Conservation (phyloP, 805 yeast genomes). For the Myxozyma nipponensis region DNA sequence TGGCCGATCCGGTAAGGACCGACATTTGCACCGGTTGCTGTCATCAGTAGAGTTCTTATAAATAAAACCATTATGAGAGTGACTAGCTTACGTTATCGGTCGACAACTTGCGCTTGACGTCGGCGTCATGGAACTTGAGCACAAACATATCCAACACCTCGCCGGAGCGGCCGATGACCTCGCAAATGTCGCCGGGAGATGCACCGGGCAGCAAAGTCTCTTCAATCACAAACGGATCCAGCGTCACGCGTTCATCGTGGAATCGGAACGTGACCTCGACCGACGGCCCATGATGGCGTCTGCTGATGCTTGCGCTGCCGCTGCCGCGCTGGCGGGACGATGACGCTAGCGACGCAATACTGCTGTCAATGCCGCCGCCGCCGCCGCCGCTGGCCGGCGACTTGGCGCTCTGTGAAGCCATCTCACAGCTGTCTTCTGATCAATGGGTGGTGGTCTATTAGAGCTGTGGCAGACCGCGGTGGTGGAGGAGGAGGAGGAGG, state of each 20-base stretch:
- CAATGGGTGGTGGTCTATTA: too few relatives aligned
- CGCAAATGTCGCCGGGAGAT: conserved; percentile 63
- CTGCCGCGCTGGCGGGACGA: neutral
- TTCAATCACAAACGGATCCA: conserved; percentile 57
- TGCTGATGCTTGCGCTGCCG: too few relatives aligned
- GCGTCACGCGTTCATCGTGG: conserved; percentile 60
- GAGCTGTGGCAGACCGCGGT: too few relatives aligned
- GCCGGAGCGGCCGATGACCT: conserved; percentile 34
- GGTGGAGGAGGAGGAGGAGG: too few relatives aligned
- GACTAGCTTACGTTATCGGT: conserved; percentile 7
- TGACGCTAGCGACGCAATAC: neutral
- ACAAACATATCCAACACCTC: conserved; percentile 17
- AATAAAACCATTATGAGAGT: neutral
- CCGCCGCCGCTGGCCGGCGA: too few relatives aligned
- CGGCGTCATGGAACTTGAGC: conserved; percentile 13
- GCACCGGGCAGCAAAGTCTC: conserved; percentile 53
- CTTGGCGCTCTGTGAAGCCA: too few relatives aligned
- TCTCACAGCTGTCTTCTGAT: too few relatives aligned
- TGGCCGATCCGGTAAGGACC: conserved; percentile 20
- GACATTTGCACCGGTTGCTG: conserved; percentile 20
- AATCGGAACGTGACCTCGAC: conserved; percentile 32
- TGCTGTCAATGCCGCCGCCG: too few relatives aligned
- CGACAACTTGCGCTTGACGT: conserved; percentile 15
- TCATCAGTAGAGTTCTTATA: neutral
- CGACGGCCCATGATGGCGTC: conserved; percentile 1